Conservation (phyloP, 257 asterid genomes). For the Nicotiana tabacum region DNA sequence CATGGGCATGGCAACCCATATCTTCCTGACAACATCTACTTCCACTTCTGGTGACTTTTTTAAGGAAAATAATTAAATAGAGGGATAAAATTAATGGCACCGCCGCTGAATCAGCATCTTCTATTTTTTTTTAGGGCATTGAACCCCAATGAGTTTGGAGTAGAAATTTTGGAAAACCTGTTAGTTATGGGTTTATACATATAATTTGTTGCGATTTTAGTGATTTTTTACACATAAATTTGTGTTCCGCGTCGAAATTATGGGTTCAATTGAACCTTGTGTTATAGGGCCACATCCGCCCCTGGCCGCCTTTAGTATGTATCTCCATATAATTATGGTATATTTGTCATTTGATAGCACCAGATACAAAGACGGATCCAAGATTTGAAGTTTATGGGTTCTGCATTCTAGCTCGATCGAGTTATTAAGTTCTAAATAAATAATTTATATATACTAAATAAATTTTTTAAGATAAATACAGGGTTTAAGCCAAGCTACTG, state of each 20-base stretch:
- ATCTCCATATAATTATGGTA: not conserved
- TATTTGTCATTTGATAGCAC: not conserved
- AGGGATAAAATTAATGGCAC: not conserved
- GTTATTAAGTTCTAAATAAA: too few species aligned
- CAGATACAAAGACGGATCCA: not conserved
- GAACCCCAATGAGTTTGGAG: not conserved
- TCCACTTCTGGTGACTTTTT: not conserved
- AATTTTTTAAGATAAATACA: too few species aligned
- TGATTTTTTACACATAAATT: too few species aligned
- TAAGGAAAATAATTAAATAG: not conserved
- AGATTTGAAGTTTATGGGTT: too few species aligned
- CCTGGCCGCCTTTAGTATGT: not conserved
- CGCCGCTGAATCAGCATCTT: not conserved
- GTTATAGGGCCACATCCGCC: too few species aligned
- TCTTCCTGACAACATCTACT: conserved; percentile 11
- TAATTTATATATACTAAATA: too few species aligned
- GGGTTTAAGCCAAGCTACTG: too few species aligned
- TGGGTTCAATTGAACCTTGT: too few species aligned
- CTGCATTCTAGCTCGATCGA: too few species aligned
- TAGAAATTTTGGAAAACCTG: not conserved
- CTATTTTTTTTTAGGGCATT: not conserved
- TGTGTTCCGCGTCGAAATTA: too few species aligned
- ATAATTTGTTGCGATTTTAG: too few species aligned
- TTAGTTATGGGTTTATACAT: too few species aligned
- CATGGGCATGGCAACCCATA: conserved; percentile 23